Percentiles rank a stretch among this genome's conserved stretches.
These are phyloP conservation scores for Murraya koenigii DNA, from an alignment of 345 rosid genomes.

Conservation along the genomic window DNA sequence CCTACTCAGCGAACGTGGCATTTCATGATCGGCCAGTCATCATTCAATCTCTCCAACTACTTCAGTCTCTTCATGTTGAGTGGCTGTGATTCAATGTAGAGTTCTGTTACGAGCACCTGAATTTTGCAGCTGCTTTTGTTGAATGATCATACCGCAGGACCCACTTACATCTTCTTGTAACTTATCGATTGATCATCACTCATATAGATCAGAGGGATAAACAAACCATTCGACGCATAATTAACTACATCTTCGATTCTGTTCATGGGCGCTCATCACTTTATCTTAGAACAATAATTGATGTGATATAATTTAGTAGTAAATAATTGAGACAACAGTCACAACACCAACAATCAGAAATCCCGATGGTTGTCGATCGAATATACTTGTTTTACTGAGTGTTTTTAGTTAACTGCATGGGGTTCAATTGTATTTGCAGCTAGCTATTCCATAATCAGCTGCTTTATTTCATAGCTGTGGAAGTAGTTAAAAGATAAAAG, in stretches of 20 bases:
- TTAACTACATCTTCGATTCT: not conserved
- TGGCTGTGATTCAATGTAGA: conserved; percentile 16
- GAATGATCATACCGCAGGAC: conserved; percentile 10
- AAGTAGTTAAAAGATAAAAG: not conserved
- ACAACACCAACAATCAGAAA: not conserved
- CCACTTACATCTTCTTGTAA: not conserved
- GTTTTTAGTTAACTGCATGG: not conserved
- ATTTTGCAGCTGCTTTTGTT: conserved; percentile 19
- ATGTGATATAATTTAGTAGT: not conserved
- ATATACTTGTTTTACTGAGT: not conserved
- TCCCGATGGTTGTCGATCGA: not conserved
- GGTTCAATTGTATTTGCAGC: not conserved
- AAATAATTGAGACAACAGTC: not conserved
- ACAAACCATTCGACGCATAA: not conserved
- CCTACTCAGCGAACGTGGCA: conserved; percentile 9
- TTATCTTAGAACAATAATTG: not conserved
- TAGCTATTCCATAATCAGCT: not conserved
- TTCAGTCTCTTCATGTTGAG: not conserved
- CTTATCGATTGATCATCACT: not conserved
- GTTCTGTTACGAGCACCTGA: conserved; percentile 7
- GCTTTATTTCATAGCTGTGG: not conserved
- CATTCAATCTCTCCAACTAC: conserved; percentile 7
- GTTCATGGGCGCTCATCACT: not conserved
- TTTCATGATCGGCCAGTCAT: not conserved
- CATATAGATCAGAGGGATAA: not conserved